A percentile compares a stretch with the other conserved stretches of the same genome.
Conservation (phyloP, 1,139 yeast genomes). For the Candida frijolesensis region DNA sequence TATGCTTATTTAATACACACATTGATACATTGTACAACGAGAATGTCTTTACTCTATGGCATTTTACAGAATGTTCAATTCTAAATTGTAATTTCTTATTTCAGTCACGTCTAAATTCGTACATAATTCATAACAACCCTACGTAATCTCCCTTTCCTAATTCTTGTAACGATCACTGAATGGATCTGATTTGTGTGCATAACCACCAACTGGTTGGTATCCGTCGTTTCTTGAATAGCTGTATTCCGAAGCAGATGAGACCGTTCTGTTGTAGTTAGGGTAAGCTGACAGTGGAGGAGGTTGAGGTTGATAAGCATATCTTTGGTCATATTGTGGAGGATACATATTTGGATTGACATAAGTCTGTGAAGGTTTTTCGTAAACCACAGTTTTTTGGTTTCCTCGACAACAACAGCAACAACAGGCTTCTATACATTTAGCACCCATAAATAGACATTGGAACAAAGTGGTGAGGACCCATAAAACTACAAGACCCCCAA, state of each 20-base stretch:
- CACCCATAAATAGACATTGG: constrained; percentile 49
- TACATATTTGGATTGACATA: constrained; percentile 44
- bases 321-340: constrained; percentile 25
- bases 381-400: constrained; percentile 1
- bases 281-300: constrained; percentile 16
- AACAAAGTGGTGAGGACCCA: constrained; percentile 49
- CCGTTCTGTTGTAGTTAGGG: constrained; percentile 8
- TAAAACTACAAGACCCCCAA: constrained; percentile 49
- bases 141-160: background rate
- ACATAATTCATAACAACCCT: background rate
- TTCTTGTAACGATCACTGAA: constrained; percentile 4
- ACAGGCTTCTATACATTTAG: constrained; percentile 43
- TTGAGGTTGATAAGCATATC: constrained; percentile 17
- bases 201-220: constrained; percentile 2
- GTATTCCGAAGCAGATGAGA: background rate
- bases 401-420: constrained; percentile 49
- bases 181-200: constrained; percentile 1
- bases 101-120: too few species aligned
- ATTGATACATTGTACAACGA: too few species aligned
- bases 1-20: too few species aligned
- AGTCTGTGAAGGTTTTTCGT: constrained; percentile 17
- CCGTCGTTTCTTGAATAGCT: constrained; percentile 2
- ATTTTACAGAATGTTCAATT: too few species aligned
- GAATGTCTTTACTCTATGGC: background rate
- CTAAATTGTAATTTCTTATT: too few species aligned